Base-by-base conservation (phyloP, 805 yeast species). In the Saturnispora gosingensis region DNA sequence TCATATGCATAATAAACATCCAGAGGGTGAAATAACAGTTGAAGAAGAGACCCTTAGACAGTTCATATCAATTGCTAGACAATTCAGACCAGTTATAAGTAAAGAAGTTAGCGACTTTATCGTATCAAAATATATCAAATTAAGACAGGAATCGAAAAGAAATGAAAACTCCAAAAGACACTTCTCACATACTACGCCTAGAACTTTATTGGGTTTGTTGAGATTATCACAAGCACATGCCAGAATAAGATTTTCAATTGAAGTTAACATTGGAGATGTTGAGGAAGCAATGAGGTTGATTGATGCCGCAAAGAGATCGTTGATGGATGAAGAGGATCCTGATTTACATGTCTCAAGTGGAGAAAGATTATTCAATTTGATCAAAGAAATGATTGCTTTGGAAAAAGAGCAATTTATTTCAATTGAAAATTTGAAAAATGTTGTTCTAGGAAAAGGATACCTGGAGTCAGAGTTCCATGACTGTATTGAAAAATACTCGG, bases 141-240 rank as follows among this genome's bases (percentile, higher is more conserved):
- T 95, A 82, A 80, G 99, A 66, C 96, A 91, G 69, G 95, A 88
- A 62, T 85, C 95, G 20, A 87, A 86, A 63, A 72, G 78, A 53
- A 85, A 85, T 64, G 86, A 85, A 63, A 83, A 83, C 56, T 82
- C 90, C 34, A 80, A 77, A 50, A 78, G 78, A 61, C 85, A 88
- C 51, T 91, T 91, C 65, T 81, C 90, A 45, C 97, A 90, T 68
- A 85, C 95, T 20, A 90, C 99, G 1, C 97, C 98, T 53, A 83
- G 99, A 74, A 89, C 98, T 2, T 75, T 93, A 56, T 74, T 93
- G 53, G 98, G 93, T 59, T 83, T 95, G 47, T 71, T 93, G 58
- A 83, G 99, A 71, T 75, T 93, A 76, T 79, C 99, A 1, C 98
- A 91, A 70, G 99, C 97, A 1, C 75, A 87, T 56, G 98, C 99